Conservation (phyloP, 2,329 filamentous ascomycete genomes). For the Xylaria sp. region DNA sequence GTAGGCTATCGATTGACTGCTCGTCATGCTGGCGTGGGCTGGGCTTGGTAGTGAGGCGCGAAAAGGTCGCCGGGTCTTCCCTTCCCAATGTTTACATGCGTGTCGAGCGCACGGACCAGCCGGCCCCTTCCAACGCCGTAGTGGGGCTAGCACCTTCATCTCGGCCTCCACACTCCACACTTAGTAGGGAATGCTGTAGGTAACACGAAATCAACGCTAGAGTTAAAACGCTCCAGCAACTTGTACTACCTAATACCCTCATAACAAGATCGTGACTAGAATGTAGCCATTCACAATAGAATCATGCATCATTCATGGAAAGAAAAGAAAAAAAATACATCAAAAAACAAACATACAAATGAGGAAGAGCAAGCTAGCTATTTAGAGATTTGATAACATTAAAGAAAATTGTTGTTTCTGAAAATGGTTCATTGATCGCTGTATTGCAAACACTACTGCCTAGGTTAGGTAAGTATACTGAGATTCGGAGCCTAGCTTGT, state of each 20-base stretch:
- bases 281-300: not conserved
- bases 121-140: constrained; percentile 16
- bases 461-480: not conserved
- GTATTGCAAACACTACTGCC: not conserved
- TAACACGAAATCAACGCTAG: not conserved
- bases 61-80: constrained; percentile 39
- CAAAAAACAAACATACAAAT: too few relatives aligned
- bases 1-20: constrained; percentile 26
- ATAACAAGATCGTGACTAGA: not conserved
- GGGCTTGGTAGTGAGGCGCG: constrained; percentile 46
- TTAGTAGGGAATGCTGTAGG: not conserved
- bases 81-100: constrained; percentile 50
- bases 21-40: constrained; percentile 38
- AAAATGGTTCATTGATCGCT: not conserved
- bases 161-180: not conserved
- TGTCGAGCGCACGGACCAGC: constrained; percentile 44
- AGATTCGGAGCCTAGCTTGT: constrained; percentile 33
- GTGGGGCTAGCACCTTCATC: constrained; percentile 29
- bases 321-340: not conserved
- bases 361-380: too few relatives aligned
- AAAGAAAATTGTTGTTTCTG: too few relatives aligned
- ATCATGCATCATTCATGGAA: not conserved
- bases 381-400: too few relatives aligned
- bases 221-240: not conserved
- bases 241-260: not conserved